Conservation (phyloP, 345 rosid genomes). For the Acer saccharum region DNA sequence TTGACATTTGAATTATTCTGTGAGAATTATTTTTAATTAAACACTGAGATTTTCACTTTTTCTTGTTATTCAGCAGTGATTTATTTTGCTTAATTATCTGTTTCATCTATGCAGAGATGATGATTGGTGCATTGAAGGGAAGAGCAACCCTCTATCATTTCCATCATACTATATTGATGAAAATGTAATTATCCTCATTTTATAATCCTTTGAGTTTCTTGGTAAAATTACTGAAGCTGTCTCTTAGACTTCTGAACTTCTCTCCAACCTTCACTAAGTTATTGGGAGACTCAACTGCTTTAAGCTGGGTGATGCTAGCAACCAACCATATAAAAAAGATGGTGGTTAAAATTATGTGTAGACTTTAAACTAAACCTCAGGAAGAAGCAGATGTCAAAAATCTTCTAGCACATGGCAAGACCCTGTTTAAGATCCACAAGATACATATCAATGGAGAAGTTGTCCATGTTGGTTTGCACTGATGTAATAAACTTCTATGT, state of each 20-base stretch:
- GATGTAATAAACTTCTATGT: background rate
- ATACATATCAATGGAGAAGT: constrained; percentile 2
- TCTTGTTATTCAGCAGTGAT: constrained; percentile 5
- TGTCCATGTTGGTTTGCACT: background rate
- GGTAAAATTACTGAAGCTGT: constrained; percentile 2
- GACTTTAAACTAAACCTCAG: background rate
- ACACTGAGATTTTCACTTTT: constrained; percentile 3
- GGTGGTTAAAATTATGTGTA: background rate
- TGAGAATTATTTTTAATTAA: background rate
- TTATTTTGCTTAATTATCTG: constrained; percentile 16
- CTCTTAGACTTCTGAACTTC: background rate
- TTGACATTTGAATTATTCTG: constrained; percentile 2
- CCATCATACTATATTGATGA: constrained; percentile 96
- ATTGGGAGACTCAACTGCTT: constrained; percentile 9
- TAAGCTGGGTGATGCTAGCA: background rate
- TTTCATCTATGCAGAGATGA: constrained; percentile 74
- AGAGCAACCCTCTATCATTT: constrained; percentile 65
- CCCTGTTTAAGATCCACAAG: background rate
- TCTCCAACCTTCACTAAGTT: background rate
- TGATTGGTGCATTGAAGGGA: constrained; percentile 78
- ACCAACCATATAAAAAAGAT: background rate
- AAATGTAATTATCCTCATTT: constrained; percentile 65
- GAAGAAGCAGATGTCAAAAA: background rate
- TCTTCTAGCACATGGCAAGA: constrained; percentile 1
- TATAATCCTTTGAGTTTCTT: constrained; percentile 25